Base-by-base conservation (phyloP, 208 protist species). In the Acanthamoeba lugdunensis region DNA sequence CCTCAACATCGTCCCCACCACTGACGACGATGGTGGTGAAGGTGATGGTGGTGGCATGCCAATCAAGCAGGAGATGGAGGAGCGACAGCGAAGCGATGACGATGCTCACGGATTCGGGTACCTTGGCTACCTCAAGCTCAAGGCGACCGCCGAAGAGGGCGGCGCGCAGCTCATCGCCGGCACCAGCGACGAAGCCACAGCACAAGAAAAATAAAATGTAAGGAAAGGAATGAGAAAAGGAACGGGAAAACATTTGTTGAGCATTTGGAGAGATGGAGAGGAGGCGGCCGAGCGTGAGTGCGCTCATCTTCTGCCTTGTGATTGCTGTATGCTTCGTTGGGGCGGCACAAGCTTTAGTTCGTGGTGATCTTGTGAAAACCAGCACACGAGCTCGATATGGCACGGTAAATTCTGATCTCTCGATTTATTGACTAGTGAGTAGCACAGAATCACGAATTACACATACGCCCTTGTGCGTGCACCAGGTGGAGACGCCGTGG, bases 351-450 rank as follows among this genome's bases (percentile, higher is more conserved):
- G 79, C 23, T 21, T 25, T 87, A 14, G 48, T 87, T 0, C 45
- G 79, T 21, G 79, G 79, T 11, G 79, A 87, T 63, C 79, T 87
- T 4, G 79, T 87, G n/a, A 87, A 87, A 41, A 63, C 79, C 0
- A 63, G 48, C 79, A 65, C 79, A n/a, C 23, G 79, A 41, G 79
- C 79, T 37, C 45, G 79, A 87, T 87, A 87, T 23, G 79, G 79
- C 4, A 21, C 79, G 79, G 79, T 87, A 63, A 54, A n/a, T n/a
- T 41, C 25, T 7, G 21, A 1, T 23, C 9, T 5, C 16, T 37
- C 45, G 41, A 45, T 81, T 45, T 52, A 4, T 33, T 21, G 14
- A 2, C 11, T 37, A 2, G 8, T 33, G 33, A 4, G 33, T 2
- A 7, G 21, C 45, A 11, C 7, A 2, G 21, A 25, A 13, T 16